These are phyloP conservation scores for Neopestalotiopsis sp. DNA, from an alignment of 2,329 filamentous ascomycete genomes.

Conservation along the genomic window DNA sequence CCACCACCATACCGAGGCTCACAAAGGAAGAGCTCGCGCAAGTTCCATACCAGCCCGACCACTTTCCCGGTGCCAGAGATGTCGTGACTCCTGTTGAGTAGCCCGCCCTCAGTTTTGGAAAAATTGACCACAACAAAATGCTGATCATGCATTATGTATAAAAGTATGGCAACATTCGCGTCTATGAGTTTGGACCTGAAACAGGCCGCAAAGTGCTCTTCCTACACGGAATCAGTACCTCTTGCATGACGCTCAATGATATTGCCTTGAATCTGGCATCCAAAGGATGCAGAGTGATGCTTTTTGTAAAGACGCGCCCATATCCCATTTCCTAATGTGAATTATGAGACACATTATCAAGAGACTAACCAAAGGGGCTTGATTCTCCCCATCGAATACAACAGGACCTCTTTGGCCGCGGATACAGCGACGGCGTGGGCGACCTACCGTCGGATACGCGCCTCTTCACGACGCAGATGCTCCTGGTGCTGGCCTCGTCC, in stretches of 20 bases:
- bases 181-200: conserved; percentile 83
- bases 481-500: conserved; percentile 73
- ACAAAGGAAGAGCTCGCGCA: conserved; percentile 41
- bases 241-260: conserved; percentile 73
- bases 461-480: conserved; percentile 75
- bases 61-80: conserved; percentile 75
- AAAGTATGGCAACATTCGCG: conserved; percentile 73
- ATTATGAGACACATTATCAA: not conserved
- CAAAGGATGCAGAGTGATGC: conserved; percentile 78
- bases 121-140: not conserved
- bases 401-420: conserved; percentile 71
- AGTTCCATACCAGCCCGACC: conserved; percentile 67
- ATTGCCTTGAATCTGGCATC: conserved; percentile 71
- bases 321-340: conserved; percentile 36
- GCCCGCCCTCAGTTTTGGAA: not conserved
- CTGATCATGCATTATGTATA: not conserved
- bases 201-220: conserved; percentile 76
- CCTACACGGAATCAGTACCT: conserved; percentile 84
- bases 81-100: conserved; percentile 64
- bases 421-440: conserved; percentile 68
- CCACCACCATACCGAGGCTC: conserved; percentile 42
- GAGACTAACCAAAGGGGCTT: not conserved
- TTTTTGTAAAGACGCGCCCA: conserved; percentile 54
- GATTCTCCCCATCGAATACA: not conserved
- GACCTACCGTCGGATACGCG: conserved; percentile 74